Conservation (phyloP, 2,329 filamentous ascomycete species). For the Ilyonectria sp. region DNA sequence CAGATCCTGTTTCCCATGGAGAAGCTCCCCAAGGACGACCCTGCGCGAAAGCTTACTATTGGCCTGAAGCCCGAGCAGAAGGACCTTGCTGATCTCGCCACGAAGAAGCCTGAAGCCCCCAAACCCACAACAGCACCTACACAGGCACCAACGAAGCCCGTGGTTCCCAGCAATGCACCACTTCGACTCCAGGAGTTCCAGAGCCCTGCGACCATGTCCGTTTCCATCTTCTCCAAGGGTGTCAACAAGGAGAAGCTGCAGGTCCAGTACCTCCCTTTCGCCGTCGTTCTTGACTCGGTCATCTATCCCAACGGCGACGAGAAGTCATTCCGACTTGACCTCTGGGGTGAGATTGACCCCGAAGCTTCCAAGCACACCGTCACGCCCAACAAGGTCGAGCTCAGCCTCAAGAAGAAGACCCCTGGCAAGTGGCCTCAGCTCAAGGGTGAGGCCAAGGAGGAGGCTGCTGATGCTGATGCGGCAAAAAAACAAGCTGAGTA, state of each 20-base stretch:
- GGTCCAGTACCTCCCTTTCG: constrained; percentile 52
- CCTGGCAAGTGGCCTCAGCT: constrained; percentile 77
- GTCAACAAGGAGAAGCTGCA: constrained; percentile 58
- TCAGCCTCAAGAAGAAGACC: constrained; percentile 78
- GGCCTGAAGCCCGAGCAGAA: constrained; percentile 51
- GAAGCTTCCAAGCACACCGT: constrained; percentile 74
- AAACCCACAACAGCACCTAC: constrained; percentile 5
- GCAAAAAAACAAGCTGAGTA: constrained; percentile 40
- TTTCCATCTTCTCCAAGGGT: constrained; percentile 61
- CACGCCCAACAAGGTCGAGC: constrained; percentile 84
- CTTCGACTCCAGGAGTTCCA: constrained; percentile 56
- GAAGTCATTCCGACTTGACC: constrained; percentile 73
- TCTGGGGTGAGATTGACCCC: constrained; percentile 77
- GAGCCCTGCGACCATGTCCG: constrained; percentile 52
- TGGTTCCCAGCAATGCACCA: constrained; percentile 42
- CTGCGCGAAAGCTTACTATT: constrained; percentile 63
- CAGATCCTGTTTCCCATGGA: constrained; percentile 64
- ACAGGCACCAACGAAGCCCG: constrained; percentile 32
- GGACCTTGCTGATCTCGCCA: constrained; percentile 32
- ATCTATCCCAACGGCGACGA: constrained; percentile 66
- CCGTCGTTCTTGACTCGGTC: constrained; percentile 49
- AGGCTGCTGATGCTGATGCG: constrained; percentile 1
- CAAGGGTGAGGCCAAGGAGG: constrained; percentile 34
- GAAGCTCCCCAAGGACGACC: constrained; percentile 60
- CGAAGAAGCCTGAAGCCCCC: not conserved